Evolutionary conservation across 2,329 filamentous ascomycete genomes (phyloP).

Genomic region (Phaeophleospora eucalypticola): DNA sequence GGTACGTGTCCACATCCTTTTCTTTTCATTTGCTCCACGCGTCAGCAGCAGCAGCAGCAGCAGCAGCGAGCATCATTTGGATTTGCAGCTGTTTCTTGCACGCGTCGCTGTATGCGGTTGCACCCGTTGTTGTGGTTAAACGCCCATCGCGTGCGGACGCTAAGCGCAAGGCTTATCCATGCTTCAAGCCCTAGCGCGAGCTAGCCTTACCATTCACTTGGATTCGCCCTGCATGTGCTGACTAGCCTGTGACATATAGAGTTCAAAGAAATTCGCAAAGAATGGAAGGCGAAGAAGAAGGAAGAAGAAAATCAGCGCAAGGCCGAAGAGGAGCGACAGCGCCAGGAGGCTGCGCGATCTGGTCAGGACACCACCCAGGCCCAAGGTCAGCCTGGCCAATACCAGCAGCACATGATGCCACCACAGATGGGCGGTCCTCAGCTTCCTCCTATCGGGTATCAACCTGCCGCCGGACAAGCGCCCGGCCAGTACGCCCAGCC

Average conservation of each 20-base stretch:
- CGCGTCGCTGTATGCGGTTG: constrained; percentile 18
- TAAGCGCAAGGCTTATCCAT: constrained; percentile 26
- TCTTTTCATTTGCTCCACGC: constrained; percentile 1
- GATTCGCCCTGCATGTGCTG: constrained; percentile 32
- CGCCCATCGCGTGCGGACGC: constrained; percentile 27
- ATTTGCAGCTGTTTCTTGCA: background rate
- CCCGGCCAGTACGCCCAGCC: constrained; percentile 46
- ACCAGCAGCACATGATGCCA: constrained; percentile 43
- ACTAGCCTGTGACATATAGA: constrained; percentile 54
- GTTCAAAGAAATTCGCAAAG: constrained; percentile 98
- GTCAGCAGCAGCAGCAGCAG: background rate
- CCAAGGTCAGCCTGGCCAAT: constrained; percentile 48
- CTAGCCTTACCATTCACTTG: constrained; percentile 25
- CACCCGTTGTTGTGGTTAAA: constrained; percentile 24
- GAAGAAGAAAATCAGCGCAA: constrained; percentile 90
- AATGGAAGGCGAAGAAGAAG: constrained; percentile 99
- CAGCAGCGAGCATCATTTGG: background rate
- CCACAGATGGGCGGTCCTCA: constrained; percentile 47
- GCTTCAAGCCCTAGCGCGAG: constrained; percentile 30
- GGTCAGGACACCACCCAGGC: constrained; percentile 49
- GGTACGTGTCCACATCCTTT: constrained; percentile 62
- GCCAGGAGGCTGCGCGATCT: constrained; percentile 58
- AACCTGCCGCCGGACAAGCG: constrained; percentile 42
- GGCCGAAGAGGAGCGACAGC: constrained; percentile 78
- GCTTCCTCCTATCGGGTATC: constrained; percentile 50